phyloP scores from a whole-genome alignment of 2,329 filamentous ascomycete species.

The Bertia moriformis region DNA sequence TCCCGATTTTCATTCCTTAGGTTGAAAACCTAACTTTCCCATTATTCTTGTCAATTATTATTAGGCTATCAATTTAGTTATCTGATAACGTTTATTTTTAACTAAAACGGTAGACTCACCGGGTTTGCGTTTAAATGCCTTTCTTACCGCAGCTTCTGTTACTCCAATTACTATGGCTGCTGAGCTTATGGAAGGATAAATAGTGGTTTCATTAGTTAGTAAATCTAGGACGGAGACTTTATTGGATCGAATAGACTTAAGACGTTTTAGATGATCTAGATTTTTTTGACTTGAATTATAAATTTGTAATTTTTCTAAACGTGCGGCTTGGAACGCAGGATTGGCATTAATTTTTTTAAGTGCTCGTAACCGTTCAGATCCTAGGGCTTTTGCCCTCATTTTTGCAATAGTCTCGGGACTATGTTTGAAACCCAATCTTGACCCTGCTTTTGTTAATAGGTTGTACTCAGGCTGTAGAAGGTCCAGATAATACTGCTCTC shows the following conservation, averaged over 20 bases:
- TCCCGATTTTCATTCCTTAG: too few relatives aligned
- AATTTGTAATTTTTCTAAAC: background rate
- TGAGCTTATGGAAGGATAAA: background rate
- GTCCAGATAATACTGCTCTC: slow-evolving; percentile 2
- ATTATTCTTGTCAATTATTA: too few relatives aligned
- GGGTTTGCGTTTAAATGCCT: too few relatives aligned
- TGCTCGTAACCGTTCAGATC: background rate
- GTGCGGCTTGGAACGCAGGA: slow-evolving; percentile 1
- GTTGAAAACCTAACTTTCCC: too few relatives aligned
- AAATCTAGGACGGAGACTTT: background rate
- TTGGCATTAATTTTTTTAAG: slow-evolving; percentile 2
- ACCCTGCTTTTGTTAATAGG: slow-evolving; percentile 1
- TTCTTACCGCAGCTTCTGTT: too few relatives aligned
- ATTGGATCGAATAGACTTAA: background rate
- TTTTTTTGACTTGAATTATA: background rate
- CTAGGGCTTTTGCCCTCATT: slow-evolving; percentile 1
- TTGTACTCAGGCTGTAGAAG: slow-evolving; percentile 2
- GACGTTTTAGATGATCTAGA: background rate
- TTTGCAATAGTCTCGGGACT: slow-evolving; percentile 2
- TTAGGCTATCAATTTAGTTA: too few relatives aligned
- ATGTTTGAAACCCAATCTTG: slow-evolving; percentile 3
- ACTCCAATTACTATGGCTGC: too few relatives aligned
- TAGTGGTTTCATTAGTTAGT: background rate
- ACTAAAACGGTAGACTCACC: too few relatives aligned
- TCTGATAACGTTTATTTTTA: too few relatives aligned